These are phyloP conservation scores for Erysimum cheiri DNA, from an alignment of 441 rosid genomes.

Conservation along the genomic window DNA sequence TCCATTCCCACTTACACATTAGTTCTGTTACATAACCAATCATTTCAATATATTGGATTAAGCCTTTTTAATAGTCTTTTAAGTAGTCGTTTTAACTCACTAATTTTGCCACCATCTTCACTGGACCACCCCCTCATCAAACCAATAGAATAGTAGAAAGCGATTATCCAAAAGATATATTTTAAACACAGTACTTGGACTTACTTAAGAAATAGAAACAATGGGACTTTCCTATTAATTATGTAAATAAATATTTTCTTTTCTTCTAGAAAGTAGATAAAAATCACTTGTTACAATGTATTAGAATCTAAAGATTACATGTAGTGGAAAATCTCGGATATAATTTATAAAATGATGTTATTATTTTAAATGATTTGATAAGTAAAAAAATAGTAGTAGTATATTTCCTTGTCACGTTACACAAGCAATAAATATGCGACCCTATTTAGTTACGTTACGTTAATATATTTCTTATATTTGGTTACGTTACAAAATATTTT, in stretches of 20 bases:
- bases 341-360: not conserved
- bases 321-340: not conserved
- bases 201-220: constrained; percentile 2
- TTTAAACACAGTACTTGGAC: not conserved
- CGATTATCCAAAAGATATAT: constrained; percentile 8
- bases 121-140: constrained; percentile 29
- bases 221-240: not conserved
- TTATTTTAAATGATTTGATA: not conserved
- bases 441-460: too few species aligned
- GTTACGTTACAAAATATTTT: constrained; percentile 6
- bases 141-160: constrained; percentile 40
- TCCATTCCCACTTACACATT: constrained; percentile 29
- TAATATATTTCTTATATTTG: too few species aligned
- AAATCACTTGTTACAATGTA: not conserved
- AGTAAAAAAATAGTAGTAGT: not conserved
- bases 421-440: too few species aligned
- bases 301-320: not conserved
- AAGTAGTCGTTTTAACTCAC: constrained; percentile 14
- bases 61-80: not conserved
- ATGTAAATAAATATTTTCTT: too few species aligned
- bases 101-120: constrained; percentile 33
- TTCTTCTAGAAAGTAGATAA: not conserved
- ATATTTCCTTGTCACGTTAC: not conserved
- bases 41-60: constrained; percentile 35
- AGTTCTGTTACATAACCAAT: constrained; percentile 25